These are phyloP conservation scores for Scenedesmus sp. DNA, from an alignment of 163 green algal genomes.

Conservation along the genomic window DNA sequence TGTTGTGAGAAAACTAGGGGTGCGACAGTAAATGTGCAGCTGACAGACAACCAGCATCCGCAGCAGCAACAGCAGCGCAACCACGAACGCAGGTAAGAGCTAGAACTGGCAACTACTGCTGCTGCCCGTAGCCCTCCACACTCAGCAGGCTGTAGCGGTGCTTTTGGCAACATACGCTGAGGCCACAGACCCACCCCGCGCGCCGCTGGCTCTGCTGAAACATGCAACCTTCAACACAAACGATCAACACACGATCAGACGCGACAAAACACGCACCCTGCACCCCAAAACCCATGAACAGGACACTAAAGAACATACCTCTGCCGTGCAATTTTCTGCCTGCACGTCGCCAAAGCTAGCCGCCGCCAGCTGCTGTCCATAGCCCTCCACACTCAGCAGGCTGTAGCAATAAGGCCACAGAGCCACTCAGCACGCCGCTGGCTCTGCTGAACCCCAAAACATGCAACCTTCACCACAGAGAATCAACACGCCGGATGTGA, in stretches of 20 bases:
- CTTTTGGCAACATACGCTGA: too few species aligned
- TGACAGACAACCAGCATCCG: not conserved
- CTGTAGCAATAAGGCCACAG: conserved; percentile 65
- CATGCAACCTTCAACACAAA: too few species aligned
- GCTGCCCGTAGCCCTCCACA: not conserved
- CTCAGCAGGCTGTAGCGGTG: too few species aligned
- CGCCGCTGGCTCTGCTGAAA: too few species aligned
- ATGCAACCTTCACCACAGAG: too few species aligned
- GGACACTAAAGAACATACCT: conserved; percentile 28
- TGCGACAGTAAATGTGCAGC: not conserved
- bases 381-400: conserved; percentile 72
- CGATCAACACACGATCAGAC: too few species aligned
- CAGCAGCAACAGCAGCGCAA: not conserved
- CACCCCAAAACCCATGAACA: not conserved
- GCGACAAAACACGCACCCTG: too few species aligned
- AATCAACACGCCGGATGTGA: too few species aligned
- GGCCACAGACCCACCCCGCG: too few species aligned
- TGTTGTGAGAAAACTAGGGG: not conserved
- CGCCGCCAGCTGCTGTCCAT: conserved; percentile 66
- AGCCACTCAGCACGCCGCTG: too few species aligned
- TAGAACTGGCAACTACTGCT: conserved; percentile 79
- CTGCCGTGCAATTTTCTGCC: conserved; percentile 68
- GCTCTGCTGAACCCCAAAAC: too few species aligned
- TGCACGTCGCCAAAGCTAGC: conserved; percentile 77
- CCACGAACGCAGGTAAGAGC: not conserved